phyloP scores from a whole-genome alignment of 2,329 filamentous ascomycete genomes.

The Elsinoe arachidis region DNA sequence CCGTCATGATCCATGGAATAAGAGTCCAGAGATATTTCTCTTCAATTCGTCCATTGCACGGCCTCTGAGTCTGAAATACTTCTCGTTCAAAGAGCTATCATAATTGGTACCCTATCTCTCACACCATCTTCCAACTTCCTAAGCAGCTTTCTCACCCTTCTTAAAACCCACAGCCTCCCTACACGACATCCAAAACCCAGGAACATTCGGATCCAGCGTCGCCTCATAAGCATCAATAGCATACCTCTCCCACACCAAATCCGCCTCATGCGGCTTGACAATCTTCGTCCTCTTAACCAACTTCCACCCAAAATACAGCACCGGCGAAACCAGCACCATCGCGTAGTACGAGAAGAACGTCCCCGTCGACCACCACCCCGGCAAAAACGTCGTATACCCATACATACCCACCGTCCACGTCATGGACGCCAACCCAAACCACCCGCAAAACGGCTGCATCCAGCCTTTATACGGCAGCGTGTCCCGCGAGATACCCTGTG shows the following conservation, averaged over 20 bases:
- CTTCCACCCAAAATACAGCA: conserved; percentile 55
- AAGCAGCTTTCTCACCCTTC: too few relatives aligned
- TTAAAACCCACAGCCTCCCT: too few relatives aligned
- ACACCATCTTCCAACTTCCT: too few relatives aligned
- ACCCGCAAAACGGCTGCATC: conserved; percentile 49
- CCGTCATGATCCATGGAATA: too few relatives aligned
- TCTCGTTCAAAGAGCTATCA: too few relatives aligned
- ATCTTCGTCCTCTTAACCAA: conserved; percentile 51
- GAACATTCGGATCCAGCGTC: conserved; percentile 29
- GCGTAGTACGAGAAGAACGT: conserved; percentile 37
- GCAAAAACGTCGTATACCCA: conserved; percentile 37
- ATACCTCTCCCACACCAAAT: conserved; percentile 54
- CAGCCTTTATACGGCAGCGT: conserved; percentile 41
- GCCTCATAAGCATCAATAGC: conserved; percentile 51
- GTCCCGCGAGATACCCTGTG: conserved; percentile 41
- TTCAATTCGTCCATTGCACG: too few relatives aligned
- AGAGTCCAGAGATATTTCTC: too few relatives aligned
- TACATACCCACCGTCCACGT: conserved; percentile 36
- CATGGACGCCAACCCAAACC: conserved; percentile 18
- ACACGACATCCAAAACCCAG: not conserved
- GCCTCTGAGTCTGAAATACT: too few relatives aligned
- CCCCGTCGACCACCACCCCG: not conserved
- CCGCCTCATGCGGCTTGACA: conserved; percentile 46
- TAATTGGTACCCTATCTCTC: too few relatives aligned
- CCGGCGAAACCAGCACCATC: conserved; percentile 47